Conservation (phyloP, 306 rosid genomes). For the Dicorynia guianensis region DNA sequence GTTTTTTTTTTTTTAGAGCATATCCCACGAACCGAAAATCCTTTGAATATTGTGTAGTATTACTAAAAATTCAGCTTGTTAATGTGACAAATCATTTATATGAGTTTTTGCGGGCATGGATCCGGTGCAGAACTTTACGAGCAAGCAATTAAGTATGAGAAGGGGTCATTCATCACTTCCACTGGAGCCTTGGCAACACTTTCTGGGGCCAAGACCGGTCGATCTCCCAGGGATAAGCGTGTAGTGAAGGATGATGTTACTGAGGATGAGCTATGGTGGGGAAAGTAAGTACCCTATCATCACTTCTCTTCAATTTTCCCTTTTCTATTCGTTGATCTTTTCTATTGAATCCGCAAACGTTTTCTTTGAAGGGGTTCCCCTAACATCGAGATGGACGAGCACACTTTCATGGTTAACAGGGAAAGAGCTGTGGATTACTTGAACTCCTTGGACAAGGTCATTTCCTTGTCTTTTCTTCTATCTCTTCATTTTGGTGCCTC, state of each 20-base stretch:
- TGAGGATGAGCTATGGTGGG: slow-evolving; percentile 71
- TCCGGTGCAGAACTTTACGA: slow-evolving; percentile 57
- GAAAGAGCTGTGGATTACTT: slow-evolving; percentile 95
- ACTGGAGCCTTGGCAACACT: slow-evolving; percentile 75
- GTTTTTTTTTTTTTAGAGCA: not conserved
- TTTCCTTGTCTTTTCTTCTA: not conserved
- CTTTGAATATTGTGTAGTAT: not conserved
- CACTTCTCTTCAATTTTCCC: not conserved
- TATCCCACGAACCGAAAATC: not conserved
- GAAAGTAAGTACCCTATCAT: slow-evolving; percentile 50
- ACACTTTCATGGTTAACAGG: slow-evolving; percentile 86
- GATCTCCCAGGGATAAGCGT: slow-evolving; percentile 68
- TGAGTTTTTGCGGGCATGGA: slow-evolving; percentile 3
- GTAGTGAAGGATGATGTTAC: slow-evolving; percentile 61
- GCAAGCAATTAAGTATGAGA: slow-evolving; percentile 89
- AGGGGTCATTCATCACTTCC: slow-evolving; percentile 79
- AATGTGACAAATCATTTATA: too few species aligned
- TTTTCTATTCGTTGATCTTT: not conserved
- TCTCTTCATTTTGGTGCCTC: too few species aligned
- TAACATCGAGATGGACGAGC: slow-evolving; percentile 95
- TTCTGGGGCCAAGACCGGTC: slow-evolving; percentile 74
- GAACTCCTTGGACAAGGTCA: slow-evolving; percentile 88
- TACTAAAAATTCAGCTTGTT: not conserved
- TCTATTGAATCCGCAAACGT: not conserved
- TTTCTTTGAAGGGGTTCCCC: slow-evolving; percentile 78